Percentiles rank a stretch among this genome's conserved stretches.
Evolutionary conservation across 352 stramenopile species (phyloP).

Genomic region (Globisporangium abappressorium): DNA sequence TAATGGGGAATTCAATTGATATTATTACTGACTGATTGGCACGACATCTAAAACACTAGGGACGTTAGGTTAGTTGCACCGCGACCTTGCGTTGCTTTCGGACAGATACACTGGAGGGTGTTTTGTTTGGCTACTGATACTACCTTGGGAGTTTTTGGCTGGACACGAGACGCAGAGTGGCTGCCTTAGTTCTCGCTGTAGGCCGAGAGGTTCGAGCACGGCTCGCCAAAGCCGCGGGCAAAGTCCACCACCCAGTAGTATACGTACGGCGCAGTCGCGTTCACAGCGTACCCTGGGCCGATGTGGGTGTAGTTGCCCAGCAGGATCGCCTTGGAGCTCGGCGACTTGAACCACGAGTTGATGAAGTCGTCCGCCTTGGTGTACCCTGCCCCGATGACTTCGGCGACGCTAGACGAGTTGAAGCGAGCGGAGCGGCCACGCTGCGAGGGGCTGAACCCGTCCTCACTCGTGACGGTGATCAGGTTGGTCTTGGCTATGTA

Average conservation of each 20-base stretch:
- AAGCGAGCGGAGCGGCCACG: slow-evolving; percentile 22
- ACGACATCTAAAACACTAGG: too few relatives aligned
- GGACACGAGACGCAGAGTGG: neutral
- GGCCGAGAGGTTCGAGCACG: slow-evolving; percentile 5
- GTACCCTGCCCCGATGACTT: slow-evolving; percentile 26
- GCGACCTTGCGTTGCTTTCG: neutral
- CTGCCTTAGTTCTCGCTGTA: neutral
- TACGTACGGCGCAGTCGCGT: slow-evolving; percentile 20
- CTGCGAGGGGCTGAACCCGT: slow-evolving; percentile 19
- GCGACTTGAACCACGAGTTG: slow-evolving; percentile 21
- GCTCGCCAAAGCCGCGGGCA: neutral
- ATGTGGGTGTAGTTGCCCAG: slow-evolving; percentile 26
- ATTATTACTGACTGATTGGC: too few relatives aligned
- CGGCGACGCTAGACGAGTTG: slow-evolving; percentile 25
- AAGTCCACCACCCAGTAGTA: slow-evolving; percentile 30
- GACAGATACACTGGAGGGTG: neutral
- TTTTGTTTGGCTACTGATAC: neutral
- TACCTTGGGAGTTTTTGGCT: neutral
- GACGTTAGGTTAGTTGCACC: too few relatives aligned
- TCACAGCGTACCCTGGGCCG: slow-evolving; percentile 24
- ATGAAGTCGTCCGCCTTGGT: slow-evolving; percentile 15
- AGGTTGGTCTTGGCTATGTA: slow-evolving; percentile 23
- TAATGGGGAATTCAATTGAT: too few relatives aligned
- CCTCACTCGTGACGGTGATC: slow-evolving; percentile 16
- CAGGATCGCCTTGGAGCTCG: slow-evolving; percentile 5